Evolutionary conservation across 805 yeast genomes (phyloP).

Genomic region (Metschnikowia lachancei): DNA sequence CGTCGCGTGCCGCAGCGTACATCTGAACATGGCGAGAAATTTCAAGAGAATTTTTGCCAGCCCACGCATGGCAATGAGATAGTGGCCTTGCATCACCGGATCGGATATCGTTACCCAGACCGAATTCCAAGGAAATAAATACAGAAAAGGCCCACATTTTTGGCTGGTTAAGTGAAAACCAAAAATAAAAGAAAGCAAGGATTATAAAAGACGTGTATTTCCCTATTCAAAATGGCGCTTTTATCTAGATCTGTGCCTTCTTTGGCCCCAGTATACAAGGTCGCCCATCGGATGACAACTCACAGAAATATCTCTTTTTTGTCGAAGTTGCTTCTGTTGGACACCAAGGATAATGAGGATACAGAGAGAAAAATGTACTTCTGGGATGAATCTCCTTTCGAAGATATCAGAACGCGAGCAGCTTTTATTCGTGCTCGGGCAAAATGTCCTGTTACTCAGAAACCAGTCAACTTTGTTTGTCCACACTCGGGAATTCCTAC

Average conservation of each 20-base stretch:
- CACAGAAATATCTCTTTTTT: conserved; percentile 33
- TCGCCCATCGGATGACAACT: conserved; percentile 2
- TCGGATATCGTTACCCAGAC: not conserved
- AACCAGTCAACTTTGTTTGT: conserved; percentile 79
- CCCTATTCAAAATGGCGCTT: conserved; percentile 8
- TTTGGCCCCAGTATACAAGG: conserved; percentile 4
- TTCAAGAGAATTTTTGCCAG: conserved; percentile 5
- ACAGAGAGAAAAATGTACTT: conserved; percentile 44
- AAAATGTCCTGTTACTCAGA: conserved; percentile 83
- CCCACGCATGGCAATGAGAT: not conserved
- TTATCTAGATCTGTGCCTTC: conserved; percentile 10
- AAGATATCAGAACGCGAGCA: conserved; percentile 85
- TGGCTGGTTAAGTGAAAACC: not conserved
- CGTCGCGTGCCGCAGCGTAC: conserved; percentile 1
- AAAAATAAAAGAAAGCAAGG: not conserved
- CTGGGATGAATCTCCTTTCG: conserved; percentile 91
- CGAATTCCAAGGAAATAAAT: not conserved
- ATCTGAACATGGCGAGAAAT: conserved; percentile 1
- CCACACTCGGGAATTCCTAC: conserved; percentile 96
- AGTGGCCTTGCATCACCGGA: conserved; percentile 10
- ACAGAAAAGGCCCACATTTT: not conserved
- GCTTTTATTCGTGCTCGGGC: conserved; percentile 86
- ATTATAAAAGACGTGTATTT: not conserved
- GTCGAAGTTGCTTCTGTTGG: conserved; percentile 38
- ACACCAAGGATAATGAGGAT: conserved; percentile 28